phyloP scores from a whole-genome alignment of 2,329 filamentous ascomycete genomes.

The Colletotrichum truncatum region DNA sequence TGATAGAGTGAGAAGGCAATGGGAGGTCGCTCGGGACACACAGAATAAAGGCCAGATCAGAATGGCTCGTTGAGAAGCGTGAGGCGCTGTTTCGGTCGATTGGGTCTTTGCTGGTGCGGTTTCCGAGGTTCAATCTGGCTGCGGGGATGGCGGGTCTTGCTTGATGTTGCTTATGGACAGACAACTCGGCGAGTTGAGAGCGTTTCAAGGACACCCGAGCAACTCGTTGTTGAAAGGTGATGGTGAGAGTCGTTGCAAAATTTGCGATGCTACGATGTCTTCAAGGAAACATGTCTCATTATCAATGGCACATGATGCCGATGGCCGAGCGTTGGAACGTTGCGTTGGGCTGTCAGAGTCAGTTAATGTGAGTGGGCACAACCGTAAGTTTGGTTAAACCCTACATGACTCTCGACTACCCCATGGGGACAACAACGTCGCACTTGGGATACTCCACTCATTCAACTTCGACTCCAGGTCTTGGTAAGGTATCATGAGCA shows the following conservation, averaged over 20 bases:
- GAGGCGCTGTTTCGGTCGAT: too few relatives aligned
- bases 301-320: not conserved
- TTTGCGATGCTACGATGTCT: not conserved
- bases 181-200: not conserved
- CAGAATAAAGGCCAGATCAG: too few relatives aligned
- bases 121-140: not conserved
- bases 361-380: not conserved
- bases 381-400: not conserved
- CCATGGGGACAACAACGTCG: constrained; percentile 16
- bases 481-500: not conserved
- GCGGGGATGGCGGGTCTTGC: not conserved
- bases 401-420: constrained; percentile 20
- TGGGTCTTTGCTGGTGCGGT: too few relatives aligned
- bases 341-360: not conserved
- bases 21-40: too few relatives aligned
- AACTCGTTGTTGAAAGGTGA: not conserved
- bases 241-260: not conserved
- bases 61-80: too few relatives aligned
- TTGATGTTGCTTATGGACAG: not conserved
- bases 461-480: not conserved
- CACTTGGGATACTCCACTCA: not conserved
- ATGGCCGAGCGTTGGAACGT: not conserved
- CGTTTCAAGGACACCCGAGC: not conserved
- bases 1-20: too few relatives aligned
- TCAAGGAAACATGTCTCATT: not conserved